phyloP scores from a whole-genome alignment of 495 filamentous ascomycete genomes.

The Penicillium mononematosum region DNA sequence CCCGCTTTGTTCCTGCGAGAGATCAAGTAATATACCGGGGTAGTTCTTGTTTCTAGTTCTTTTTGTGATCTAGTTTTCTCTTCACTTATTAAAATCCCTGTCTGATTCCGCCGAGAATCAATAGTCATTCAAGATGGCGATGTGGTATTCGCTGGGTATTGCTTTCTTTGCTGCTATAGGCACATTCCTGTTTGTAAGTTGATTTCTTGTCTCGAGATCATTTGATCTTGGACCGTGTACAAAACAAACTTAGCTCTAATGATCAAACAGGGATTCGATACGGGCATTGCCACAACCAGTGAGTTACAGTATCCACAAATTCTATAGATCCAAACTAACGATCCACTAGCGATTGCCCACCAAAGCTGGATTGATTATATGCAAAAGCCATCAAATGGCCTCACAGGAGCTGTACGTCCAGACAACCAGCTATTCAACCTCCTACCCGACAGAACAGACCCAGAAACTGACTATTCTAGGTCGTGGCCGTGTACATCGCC shows the following conservation, averaged over 20 bases:
- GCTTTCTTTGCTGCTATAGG: conserved; percentile 57
- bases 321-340: conserved; percentile 12
- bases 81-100: neutral
- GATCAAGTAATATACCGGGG: neutral
- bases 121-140: conserved; percentile 31
- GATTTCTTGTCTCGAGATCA: neutral
- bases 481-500: conserved; percentile 60
- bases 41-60: neutral
- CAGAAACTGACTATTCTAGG: conserved; percentile 24
- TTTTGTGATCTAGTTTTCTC: neutral
- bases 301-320: conserved; percentile 22
- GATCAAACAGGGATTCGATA: conserved; percentile 52
- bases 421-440: neutral
- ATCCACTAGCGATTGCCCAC: conserved; percentile 53
- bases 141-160: conserved; percentile 48
- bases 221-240: neutral
- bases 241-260: neutral
- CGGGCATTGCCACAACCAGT: conserved; percentile 60
- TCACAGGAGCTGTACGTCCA: conserved; percentile 55
- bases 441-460: neutral
- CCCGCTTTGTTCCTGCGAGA: conserved; percentile 6
- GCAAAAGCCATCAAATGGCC: conserved; percentile 50
- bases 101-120: conserved; percentile 7
- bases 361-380: conserved; percentile 61
- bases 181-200: conserved; percentile 56